Base-by-base conservation (phyloP, 306 rosid species). In the Dryas octopetala region DNA sequence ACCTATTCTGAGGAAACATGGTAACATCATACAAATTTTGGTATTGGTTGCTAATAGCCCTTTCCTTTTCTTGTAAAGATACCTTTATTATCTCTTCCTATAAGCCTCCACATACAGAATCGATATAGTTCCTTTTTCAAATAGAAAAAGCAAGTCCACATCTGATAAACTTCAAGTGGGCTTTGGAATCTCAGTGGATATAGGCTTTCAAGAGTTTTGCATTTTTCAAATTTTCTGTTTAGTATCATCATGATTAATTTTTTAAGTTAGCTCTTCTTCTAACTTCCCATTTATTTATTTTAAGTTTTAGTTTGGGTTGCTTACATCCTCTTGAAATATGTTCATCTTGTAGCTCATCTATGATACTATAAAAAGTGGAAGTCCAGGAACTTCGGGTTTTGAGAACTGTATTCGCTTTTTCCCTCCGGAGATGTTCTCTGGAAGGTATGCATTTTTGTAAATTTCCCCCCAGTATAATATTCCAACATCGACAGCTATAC, bases 331-430 rank as follows among this genome's bases (percentile, higher is more conserved):
- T 83, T 65, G 41, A 67, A 77, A 10, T 65, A 61, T 83, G 38
- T 74, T 45, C 57, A 54, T 84, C 67, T 77, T 90, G 89, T 74
- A 94, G 98, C 96, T 94, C 70, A 94, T 94, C 53, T 94, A 88
- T 67, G 98, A 94, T 75, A 91, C 97, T 46, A 82, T 91, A 57
- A 81, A 74, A 82, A 85, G 91, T 78, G 97, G 96, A 65, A 88
- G 89, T 76, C 91, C 96, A 67, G 98, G 98, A 81, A 91, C 97
- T 71, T 88, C 97, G 50, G 98, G 93, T 74, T 91, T 94, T 87
- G 97, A 94, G 90, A 91, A 89, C 66, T 94, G 98, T 78, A 85
- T 91, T 76, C 95, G 89, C 63, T 88, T 94, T 81, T 94, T 94
- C 80, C 98, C 98, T 12, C 85, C 89, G 48, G 91, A 90, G 81